These are phyloP conservation scores for Neocallimastix lanati DNA, from an alignment of 192 early-diverging fungal genomes.

Conservation along the genomic window DNA sequence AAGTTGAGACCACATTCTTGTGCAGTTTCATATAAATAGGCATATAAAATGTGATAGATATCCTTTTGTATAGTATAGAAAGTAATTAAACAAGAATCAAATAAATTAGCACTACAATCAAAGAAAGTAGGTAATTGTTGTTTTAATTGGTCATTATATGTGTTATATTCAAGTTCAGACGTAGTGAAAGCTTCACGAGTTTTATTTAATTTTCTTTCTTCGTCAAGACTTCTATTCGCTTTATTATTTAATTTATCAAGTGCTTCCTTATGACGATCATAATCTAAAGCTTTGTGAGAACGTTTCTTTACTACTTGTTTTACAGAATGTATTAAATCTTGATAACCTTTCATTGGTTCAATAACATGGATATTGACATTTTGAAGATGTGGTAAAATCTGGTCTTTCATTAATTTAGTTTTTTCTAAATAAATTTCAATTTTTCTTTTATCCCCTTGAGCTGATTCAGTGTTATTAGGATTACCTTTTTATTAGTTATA, in stretches of 20 bases:
- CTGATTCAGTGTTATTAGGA: background rate
- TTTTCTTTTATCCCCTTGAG: background rate
- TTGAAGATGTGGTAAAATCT: background rate
- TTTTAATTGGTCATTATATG: conserved; percentile 63
- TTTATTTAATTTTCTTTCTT: conserved; percentile 28
- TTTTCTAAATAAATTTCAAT: background rate
- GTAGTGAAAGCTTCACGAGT: conserved; percentile 50
- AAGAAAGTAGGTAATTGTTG: conserved; percentile 65
- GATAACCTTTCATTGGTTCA: background rate
- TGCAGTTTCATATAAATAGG: conserved; percentile 18
- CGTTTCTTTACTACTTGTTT: conserved; percentile 32
- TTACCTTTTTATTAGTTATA: background rate
- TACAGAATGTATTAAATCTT: background rate
- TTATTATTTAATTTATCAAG: conserved; percentile 60
- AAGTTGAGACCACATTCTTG: background rate
- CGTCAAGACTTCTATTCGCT: conserved; percentile 30
- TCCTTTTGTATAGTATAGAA: conserved; percentile 69
- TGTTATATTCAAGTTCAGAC: conserved; percentile 69
- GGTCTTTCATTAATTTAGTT: background rate
- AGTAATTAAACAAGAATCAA: conserved; percentile 70
- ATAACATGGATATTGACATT: background rate
- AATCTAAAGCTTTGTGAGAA: conserved; percentile 80
- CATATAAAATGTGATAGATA: conserved; percentile 50
- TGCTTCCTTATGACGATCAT: conserved; percentile 56
- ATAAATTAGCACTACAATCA: conserved; percentile 50